A percentile compares a stretch with the other conserved stretches of the same genome.
phyloP scores from a whole-genome alignment of 495 filamentous ascomycete species.

The Neurospora sp. region DNA sequence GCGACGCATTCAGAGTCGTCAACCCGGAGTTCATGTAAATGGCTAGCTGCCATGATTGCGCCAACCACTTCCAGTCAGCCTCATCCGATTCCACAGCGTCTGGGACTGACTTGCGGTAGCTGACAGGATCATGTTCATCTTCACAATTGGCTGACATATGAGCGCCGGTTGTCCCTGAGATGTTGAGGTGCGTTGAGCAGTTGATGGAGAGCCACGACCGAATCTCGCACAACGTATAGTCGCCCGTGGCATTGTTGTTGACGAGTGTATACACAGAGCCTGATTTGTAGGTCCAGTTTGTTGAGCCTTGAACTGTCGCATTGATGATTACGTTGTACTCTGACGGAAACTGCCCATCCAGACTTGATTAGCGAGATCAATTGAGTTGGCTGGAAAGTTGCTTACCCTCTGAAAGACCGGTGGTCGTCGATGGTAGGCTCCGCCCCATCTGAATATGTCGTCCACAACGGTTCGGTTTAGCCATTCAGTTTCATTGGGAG shows the following conservation, averaged over 20 bases:
- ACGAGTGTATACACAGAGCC: conserved; percentile 56
- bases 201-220: conserved; percentile 44
- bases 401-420: conserved; percentile 53
- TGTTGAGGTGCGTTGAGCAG: conserved; percentile 54
- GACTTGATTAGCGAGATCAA: background rate
- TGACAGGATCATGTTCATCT: conserved; percentile 34
- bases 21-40: conserved; percentile 53
- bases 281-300: conserved; percentile 14
- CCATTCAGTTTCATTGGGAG: conserved; percentile 22
- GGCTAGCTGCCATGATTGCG: conserved; percentile 42
- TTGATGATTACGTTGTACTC: conserved; percentile 59
- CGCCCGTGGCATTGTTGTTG: conserved; percentile 25
- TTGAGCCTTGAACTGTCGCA: conserved; percentile 13
- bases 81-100: conserved; percentile 22
- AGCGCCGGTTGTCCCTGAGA: conserved; percentile 44
- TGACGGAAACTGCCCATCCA: conserved; percentile 31
- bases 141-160: conserved; percentile 48
- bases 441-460: conserved; percentile 56
- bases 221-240: conserved; percentile 55
- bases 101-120: conserved; percentile 36
- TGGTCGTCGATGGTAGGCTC: conserved; percentile 36
- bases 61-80: conserved; percentile 51
- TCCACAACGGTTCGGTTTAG: conserved; percentile 54
- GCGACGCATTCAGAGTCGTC: conserved; percentile 46
- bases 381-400: background rate